Evolutionary conservation across 805 yeast species (phyloP), one percentile per base, ranked within the genome.

Genomic region (Wickerhamiella spandovensis): DNA sequence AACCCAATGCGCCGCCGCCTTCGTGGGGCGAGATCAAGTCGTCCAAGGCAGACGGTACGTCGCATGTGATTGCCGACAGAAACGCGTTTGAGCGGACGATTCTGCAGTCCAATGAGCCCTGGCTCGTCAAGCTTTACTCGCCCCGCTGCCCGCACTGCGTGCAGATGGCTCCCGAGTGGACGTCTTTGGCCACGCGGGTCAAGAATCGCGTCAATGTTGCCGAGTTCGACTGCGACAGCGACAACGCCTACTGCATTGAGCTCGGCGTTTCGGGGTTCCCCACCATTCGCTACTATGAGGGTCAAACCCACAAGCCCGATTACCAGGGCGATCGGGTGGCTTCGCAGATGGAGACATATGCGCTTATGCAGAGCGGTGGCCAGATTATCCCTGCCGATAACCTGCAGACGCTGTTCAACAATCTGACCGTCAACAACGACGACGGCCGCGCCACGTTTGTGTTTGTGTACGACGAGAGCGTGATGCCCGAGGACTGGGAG

Each of bases 81-180:
- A 55, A 56, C 12, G 55, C 60, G 15, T 65, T 66, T 50, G 57
- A 58, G 15, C 51, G 55, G 9, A 53, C 50, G 5, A 65, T 68
- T n/a, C 49, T 60, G 7, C 49, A 53, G 4, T 51, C 64, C 21
- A 50, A 51, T 25, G 67, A 66, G 53, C 64, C 68, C 21, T 70
- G 72, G 70, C 56, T 70, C 45, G 53, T 70, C 59, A 66, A 67
- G 57, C 70, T 70, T 54, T 67, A 64, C 54, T 63, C 67, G 5
- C 72, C 73, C 9, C 53, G 61, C 48, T 70, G 73, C 55, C 65
- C 67, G 18, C 70, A 68, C 56, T 71, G 72, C 54, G 53, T 49
- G 17, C 57, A 56, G 7, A 58, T 70, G 62, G 64, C 59, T 8
- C 65, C 67, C 5, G 65, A 63, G 15, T 71, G 71, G 71, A 54